A percentile compares a stretch with the other conserved stretches of the same genome.
phyloP scores from a whole-genome alignment of 2,329 filamentous ascomycete species.

The Calonectria pseudoreteaudii region DNA sequence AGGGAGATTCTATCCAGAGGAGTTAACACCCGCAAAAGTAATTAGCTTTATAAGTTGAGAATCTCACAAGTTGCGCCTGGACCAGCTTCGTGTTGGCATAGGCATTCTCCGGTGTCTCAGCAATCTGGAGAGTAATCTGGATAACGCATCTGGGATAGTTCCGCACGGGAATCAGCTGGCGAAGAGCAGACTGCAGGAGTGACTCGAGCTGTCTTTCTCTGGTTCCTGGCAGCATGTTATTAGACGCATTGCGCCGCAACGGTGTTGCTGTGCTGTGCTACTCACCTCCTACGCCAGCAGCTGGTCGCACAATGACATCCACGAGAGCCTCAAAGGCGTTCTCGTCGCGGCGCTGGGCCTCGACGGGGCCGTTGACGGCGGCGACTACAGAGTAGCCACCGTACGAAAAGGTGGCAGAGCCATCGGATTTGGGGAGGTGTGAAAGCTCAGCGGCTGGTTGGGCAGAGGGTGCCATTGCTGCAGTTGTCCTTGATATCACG shows the following conservation, averaged over 20 bases:
- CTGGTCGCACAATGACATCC: conserved; percentile 90
- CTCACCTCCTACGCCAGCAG: conserved; percentile 83
- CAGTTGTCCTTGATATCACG: conserved; percentile 5
- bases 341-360: conserved; percentile 89
- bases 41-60: not conserved
- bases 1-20: conserved; percentile 72
- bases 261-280: conserved; percentile 13
- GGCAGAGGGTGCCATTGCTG: conserved; percentile 57
- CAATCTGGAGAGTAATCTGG: conserved; percentile 84
- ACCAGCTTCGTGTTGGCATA: conserved; percentile 70
- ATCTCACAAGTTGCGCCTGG: conserved; percentile 70
- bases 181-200: conserved; percentile 77
- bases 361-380: conserved; percentile 92
- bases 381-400: conserved; percentile 85
- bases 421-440: conserved; percentile 78
- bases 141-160: conserved; percentile 82
- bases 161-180: conserved; percentile 79
- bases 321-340: conserved; percentile 90
- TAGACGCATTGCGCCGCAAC: conserved; percentile 15
- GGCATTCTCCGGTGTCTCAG: conserved; percentile 75
- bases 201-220: conserved; percentile 86
- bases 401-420: conserved; percentile 81
- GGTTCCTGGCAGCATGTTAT: conserved; percentile 62
- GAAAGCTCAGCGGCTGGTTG: conserved; percentile 67
- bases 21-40: conserved; percentile 24